Conservation (phyloP, 306 rosid species). For the Begonia fuchsioides region DNA sequence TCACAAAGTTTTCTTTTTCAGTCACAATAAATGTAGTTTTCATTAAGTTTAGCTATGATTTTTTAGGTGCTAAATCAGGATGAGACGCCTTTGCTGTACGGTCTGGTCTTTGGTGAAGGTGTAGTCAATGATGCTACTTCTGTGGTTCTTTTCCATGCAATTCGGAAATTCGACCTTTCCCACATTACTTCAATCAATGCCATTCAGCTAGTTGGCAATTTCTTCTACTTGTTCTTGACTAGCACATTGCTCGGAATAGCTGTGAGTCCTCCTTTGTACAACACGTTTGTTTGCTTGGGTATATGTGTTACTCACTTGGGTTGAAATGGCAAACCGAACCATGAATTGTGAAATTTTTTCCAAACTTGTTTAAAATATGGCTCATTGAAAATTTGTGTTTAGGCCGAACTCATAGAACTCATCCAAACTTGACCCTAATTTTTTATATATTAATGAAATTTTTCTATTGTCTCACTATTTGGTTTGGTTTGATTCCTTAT, state of each 20-base stretch:
- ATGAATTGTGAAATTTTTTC: too few species aligned
- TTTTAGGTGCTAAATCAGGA: conserved; percentile 59
- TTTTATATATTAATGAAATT: too few species aligned
- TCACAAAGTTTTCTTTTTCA: too few species aligned
- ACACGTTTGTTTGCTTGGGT: background rate
- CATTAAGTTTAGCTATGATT: conserved; percentile 10
- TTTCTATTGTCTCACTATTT: too few species aligned
- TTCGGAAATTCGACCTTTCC: conserved; percentile 44
- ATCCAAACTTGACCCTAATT: too few species aligned
- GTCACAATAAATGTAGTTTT: background rate
- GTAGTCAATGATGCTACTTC: conserved; percentile 69
- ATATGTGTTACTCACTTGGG: background rate
- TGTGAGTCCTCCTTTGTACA: conserved; percentile 23
- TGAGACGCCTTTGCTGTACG: conserved; percentile 54
- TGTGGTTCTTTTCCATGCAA: conserved; percentile 52
- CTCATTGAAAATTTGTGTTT: too few species aligned
- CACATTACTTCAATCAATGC: conserved; percentile 24
- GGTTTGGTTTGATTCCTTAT: too few species aligned
- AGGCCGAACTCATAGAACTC: too few species aligned
- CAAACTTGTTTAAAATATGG: too few species aligned
- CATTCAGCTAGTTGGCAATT: conserved; percentile 20
- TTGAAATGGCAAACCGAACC: too few species aligned
- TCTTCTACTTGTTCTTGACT: conserved; percentile 28
- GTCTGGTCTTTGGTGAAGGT: conserved; percentile 64
- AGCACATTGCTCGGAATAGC: conserved; percentile 45